Evolutionary conservation across 176 grass and related monocot species (phyloP), one percentile per base, ranked within the genome.

Genomic region (Cenchrus fungigraminus): DNA sequence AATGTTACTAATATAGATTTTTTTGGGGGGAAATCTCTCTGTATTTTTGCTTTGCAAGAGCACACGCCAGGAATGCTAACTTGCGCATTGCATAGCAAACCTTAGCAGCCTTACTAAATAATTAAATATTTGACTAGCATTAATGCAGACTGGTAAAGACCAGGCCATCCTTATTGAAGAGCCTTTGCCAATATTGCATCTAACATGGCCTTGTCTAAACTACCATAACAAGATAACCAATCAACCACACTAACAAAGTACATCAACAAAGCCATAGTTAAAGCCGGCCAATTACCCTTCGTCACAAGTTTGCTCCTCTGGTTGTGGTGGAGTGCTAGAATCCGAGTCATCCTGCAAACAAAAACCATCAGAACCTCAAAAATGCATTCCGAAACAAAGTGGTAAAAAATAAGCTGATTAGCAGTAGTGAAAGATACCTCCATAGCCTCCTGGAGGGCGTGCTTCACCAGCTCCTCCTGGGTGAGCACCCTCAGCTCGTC

Each of bases 401-500:
- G 16, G 71, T 15, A 32, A 71, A 28, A 22, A 47, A 12, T 4
- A 34, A 40, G 37, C 1, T 20, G 9, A 64, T 49, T 49, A 71
- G 46, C 4, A 56, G 17, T 37, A 76, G 34, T 56, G 73, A 47
- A 47, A 13, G 54, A 6, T 17, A 98, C 97, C 88, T 94, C 91
- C 72, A 90, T 77, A 47, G 87, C 90, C 67, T 96, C 85, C 73
- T 76, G 79, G 76, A 98, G 88, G 29, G 97, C 91, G 17, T 74
- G 81, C 81, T 94, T 88, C 53, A 96, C 87, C 74, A 98, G 71
- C 68, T 98, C 89, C 84, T 96, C 91, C 83, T 94, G 90, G 0
- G 97, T 89, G 71, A 94, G 79, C 11, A 98, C 89, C 89, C 82
- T 94, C 15, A 98, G 78, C 9, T 92, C 97, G 92, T 94, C 93